Base-by-base conservation (phyloP, 1,139 yeast species). In the Candida sanyaensis region DNA sequence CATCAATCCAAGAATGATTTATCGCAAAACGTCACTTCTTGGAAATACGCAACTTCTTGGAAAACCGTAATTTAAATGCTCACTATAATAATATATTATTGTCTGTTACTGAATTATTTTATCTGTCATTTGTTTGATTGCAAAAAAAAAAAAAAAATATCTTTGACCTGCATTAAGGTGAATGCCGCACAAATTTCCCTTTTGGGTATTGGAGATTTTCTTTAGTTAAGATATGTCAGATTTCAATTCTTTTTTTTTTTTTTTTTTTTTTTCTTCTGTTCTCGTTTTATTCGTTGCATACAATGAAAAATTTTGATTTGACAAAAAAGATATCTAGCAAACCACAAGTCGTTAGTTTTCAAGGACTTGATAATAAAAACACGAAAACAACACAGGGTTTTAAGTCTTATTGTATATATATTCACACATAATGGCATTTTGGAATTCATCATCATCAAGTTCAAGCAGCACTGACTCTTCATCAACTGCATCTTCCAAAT, bases 401-500 rank as follows among this genome's bases (percentile, higher is more conserved):
- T 8, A 17, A 2, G 21, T 17, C 21, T 17, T 17, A 17, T 17
- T 32, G 3, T 4, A 12, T 32, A 32, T 13, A 34, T 12, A 11
- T 21, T 5, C 12, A 3, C 23, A 37, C 10, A 6, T 26, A n/a
- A 51, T 51, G 54, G 51, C 52, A 27, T 48, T 51, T 30, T 51
- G 51, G 51, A 46, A 37, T 13, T 38, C 45, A 9, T 32, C 51
- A 17, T 10, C 50, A 17, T 31, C 52, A 27, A 31, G 39, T 10
- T 30, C 46, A 12, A 28, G 26, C 9, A 30, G 29, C 21, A 31
- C 44, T 13, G 53, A 65, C n/a, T 45, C 69, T 21, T 49, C 65
- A 11, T 49, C 62, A 7, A 56, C 54, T 10, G 44, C 47, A 12
- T 23, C 34, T 12, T 12, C 42, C 2, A 48, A 60, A 42, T 60